These are phyloP conservation scores for Pythium rishiriense DNA, from an alignment of 352 stramenopile species.

Conservation along the genomic window DNA sequence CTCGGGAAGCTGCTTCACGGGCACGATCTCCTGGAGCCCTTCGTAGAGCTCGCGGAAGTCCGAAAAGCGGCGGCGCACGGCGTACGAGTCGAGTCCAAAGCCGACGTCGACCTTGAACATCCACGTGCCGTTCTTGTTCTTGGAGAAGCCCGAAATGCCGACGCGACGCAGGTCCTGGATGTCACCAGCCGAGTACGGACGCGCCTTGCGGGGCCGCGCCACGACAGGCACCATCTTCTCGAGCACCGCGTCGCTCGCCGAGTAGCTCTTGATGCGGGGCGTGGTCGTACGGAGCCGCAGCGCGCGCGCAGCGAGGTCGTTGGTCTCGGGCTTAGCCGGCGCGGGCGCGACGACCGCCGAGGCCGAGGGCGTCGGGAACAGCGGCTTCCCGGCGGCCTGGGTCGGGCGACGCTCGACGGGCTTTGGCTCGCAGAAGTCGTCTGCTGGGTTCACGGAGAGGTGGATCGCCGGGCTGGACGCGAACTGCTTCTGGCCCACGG, in stretches of 20 bases:
- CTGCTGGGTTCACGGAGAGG: conserved; percentile 20
- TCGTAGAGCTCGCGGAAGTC: conserved; percentile 76
- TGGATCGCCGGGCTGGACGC: conserved; percentile 15
- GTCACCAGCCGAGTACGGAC: conserved; percentile 58
- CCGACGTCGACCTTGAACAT: conserved; percentile 77
- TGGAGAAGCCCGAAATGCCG: conserved; percentile 63
- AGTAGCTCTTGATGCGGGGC: conserved; percentile 65
- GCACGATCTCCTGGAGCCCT: conserved; percentile 40
- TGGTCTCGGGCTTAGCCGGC: neutral
- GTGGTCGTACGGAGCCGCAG: conserved; percentile 9
- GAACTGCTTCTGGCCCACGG: conserved; percentile 13
- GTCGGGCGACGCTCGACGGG: neutral
- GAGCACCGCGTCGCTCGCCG: conserved; percentile 49
- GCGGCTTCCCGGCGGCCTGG: conserved; percentile 11
- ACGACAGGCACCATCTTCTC: conserved; percentile 39
- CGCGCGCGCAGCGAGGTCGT: neutral
- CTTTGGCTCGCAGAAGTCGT: conserved; percentile 6
- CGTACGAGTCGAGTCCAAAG: conserved; percentile 58
- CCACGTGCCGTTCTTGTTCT: conserved; percentile 70
- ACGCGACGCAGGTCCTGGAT: conserved; percentile 49
- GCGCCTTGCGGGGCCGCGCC: conserved; percentile 18
- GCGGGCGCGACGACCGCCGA: neutral
- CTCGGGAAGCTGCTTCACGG: conserved; percentile 32
- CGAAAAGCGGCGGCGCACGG: conserved; percentile 68
- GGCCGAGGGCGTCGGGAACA: neutral